Base-by-base conservation (phyloP, 2,329 filamentous ascomycete genomes). In the Coccinonectria pachysandricola region DNA sequence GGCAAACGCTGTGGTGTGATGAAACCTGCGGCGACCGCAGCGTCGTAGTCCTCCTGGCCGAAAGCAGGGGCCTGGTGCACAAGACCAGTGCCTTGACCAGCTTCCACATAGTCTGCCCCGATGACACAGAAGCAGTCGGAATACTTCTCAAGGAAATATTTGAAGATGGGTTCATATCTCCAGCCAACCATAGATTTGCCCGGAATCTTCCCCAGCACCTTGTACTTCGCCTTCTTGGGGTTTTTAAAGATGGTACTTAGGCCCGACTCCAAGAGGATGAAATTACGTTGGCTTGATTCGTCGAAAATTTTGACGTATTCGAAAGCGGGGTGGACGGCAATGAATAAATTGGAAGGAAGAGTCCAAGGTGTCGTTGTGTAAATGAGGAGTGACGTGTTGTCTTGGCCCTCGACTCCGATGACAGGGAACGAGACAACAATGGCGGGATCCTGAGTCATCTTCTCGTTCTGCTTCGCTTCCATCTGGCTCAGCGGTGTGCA, bases 291-390 rank as follows among this genome's bases (percentile, higher is more conserved):
- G 0, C 73, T 71, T 12, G 60, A 60, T 43, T 79, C 70, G 40
- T 85, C 79, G 23, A 67, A 61, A 23, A 84, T 75, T 50, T 83
- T 77, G 44, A 86, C 54, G 52, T 88, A 88, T 47, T 87, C 81
- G 42, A 83, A 85, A 34, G 82, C 71, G 6, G 81, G 79, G 46
- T 87, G 71, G 11, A 71, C 77, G 22, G 77, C 79, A 23, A 91
- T 67, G 8, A 69, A 75, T 15, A 70, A 64, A 55, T 88, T 79
- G n/a, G 79, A 84, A 7, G 82, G 82, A 24, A 91, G 59, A 2
- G 82, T 87, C 82, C 81, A 62, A 2, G 82, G 81, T 1, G 82
- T 87, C 8, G 82, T 88, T 11, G 79, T 83, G 74, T 40, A 49
- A 8, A 37, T 34, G 7, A 45, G 21, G 6, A 49, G 26, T 7